Base-by-base conservation (phyloP, 2,329 filamentous ascomycete species). In the Exophiala phaeomuriformis region DNA sequence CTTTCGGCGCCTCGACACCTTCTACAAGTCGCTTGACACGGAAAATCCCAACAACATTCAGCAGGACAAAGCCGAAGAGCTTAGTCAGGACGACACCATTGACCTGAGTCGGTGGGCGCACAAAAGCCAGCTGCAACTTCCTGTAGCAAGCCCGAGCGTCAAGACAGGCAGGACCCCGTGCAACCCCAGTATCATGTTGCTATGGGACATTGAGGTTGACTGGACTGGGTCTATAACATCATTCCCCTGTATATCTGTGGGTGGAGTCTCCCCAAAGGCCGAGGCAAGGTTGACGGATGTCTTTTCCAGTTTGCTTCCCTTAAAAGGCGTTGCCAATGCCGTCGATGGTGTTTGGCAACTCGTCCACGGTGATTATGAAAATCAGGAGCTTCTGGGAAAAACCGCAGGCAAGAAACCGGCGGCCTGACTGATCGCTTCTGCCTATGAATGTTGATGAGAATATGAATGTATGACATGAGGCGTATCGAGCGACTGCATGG, bases 171-270 rank as follows among this genome's bases (percentile, higher is more conserved):
- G 52, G 39, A 47, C 50, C 19, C 53, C 51, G 31, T 30, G 32
- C 47, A 44, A 48, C 37, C 46, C 42, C 32, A 57, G 56, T 45
- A 35, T 62, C 47, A 52, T 64, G 51, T 50, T 64, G 7, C 46
- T 42, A 7, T 63, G 59, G 54, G 30, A 56, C n/a, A 56, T 63
- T 12, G 36, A 52, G 12, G 41, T 64, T 4, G 48, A 57, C 36
- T 63, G 60, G 59, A 55, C 51, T n/a, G 57, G 62, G 31, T 44
- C 50, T 4, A 30, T 49, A 8, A 49, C 29, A 4, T 56, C 54
- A 19, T n/a, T 49, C 2, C 52, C 59, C 19, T 42, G 55, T 29
- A 55, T 63, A 7, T 42, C 51, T 19, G 30, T 49, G 7, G 49
- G 47, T 35, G 61, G 61, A 6, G 49, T 63, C 10, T 47, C 51